Percentiles rank a stretch among this genome's conserved stretches.
Conservation (phyloP, 306 rosid species). For the Fragaria vesca region DNA sequence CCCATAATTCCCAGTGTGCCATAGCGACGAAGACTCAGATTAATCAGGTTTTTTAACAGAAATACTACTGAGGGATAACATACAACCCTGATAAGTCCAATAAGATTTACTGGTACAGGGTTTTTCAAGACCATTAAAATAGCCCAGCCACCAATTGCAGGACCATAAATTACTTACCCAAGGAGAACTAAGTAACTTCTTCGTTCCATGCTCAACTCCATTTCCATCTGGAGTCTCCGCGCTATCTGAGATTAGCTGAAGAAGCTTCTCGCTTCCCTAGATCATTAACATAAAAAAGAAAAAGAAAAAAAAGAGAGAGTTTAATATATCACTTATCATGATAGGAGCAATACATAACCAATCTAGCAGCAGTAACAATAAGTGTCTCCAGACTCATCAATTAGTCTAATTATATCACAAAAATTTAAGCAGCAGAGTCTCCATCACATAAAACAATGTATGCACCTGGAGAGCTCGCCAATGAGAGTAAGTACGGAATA, state of each 20-base stretch:
- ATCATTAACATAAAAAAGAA: conserved; percentile 3
- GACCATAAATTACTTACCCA: conserved; percentile 52
- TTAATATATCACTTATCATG: background rate
- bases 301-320: conserved; percentile 7
- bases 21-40: background rate
- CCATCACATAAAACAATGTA: conserved; percentile 14
- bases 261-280: conserved; percentile 92
- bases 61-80: background rate
- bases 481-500: conserved; percentile 81
- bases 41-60: background rate
- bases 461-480: conserved; percentile 91
- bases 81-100: background rate
- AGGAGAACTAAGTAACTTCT: conserved; percentile 17
- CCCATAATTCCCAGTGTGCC: background rate
- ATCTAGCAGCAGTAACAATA: background rate
- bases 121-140: conserved; percentile 2
- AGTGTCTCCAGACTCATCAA: background rate
- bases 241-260: conserved; percentile 63
- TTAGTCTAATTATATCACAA: conserved; percentile 4
- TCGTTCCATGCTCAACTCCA: conserved; percentile 35
- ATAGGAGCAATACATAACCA: background rate
- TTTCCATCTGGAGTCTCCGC: conserved; percentile 28
- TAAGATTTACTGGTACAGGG: background rate
- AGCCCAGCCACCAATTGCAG: background rate
- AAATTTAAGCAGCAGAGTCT: conserved; percentile 15